Base-by-base conservation (phyloP, 352 stramenopile species). In the Elongisporangium undulatum region DNA sequence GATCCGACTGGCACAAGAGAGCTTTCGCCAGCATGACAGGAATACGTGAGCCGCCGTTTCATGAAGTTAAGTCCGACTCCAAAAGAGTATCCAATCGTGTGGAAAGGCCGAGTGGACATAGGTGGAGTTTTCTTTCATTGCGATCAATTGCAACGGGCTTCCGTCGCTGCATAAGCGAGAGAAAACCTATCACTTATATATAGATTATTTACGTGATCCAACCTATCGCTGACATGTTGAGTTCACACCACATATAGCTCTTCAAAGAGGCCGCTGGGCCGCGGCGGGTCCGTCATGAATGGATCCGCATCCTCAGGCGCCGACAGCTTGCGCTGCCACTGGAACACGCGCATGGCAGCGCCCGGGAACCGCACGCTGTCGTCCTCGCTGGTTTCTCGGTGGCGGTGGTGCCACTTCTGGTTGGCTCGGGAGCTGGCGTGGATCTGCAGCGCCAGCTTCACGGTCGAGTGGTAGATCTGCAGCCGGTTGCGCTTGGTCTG, bases 391-490 rank as follows among this genome's bases (percentile, higher is more conserved):
- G 29, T 13, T 9, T 41, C 29, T 41, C 29, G 29, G 8, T 41
- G 29, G 29, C 58, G 53, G 19, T 53, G 41, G 34, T 66, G 19
- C 62, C 68, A 73, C 29, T 82, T 87, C 23, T 56, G 56, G 51
- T 87, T 85, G 9, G 61, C 73, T 26, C 65, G 64, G 15, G 72
- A 71, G 56, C 59, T 85, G n/a, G 48, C 58, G 41, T 87, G 72
- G 48, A 87, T 83, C 20, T 76, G 66, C 38, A 85, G 58, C 0
- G 77, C 75, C 41, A 87, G 49, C 0, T 71, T 45, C 10, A 81
- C 63, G 1, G 69, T 74, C 13, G 67, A 65, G 60, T 87, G 73
- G 61, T 87, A 87, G 13, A 85, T 73, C 54, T 66, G 51, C 41
- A 82, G 45, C 0, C 71, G 73, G 15, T 75, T 80, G 10, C 49